Base-by-base conservation (phyloP, 768 basidiomycete species). In the Leccinum boreale region DNA sequence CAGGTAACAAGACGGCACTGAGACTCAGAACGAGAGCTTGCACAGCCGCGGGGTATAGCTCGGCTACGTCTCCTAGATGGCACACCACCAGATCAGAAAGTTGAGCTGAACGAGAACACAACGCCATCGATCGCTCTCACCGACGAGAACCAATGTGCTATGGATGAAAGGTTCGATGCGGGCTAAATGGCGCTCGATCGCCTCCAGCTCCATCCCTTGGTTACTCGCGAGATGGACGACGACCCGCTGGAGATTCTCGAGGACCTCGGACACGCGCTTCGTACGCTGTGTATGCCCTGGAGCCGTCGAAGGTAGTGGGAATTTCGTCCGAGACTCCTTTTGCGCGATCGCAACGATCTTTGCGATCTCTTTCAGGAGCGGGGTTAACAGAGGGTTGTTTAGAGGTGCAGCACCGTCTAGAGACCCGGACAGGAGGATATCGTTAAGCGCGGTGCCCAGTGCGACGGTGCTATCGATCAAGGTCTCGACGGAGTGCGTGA, bases 11-110 rank as follows among this genome's bases (percentile, higher is more conserved):
- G 21, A 58, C 23, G 3, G 45, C 50, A 2, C 58, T 54, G 1
- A 63, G n/a, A 39, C 59, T 52, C 53, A 66, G 47, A 31, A 60
- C 42, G 23, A 62, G 31, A 3, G 57, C 55, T 42, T 65, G 60
- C 19, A 62, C 42, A 5, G 47, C 55, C 3, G 35, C 35, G 1
- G 65, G 63, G 42, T 60, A 58, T 15, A 65, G 60, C 24, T 67
- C 66, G 1, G 23, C 46, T 33, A 60, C 33, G 29, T 65, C 60
- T 2, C 65, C 65, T 66, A 50, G 8, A 47, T 12, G 10, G 7
- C 11, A 26, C 4, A 4, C 36, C 17, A 44, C 45, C 52, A 3
- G 15, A 55, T 39, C 26, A 46, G 36, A 36, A 53, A 17, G n/a
- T 23, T 29, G 8, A 28, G 14, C 14, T 12, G 2, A 4, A 45